These are phyloP conservation scores for Podaxis rugospora DNA, from an alignment of 768 basidiomycete species.

Conservation along the genomic window DNA sequence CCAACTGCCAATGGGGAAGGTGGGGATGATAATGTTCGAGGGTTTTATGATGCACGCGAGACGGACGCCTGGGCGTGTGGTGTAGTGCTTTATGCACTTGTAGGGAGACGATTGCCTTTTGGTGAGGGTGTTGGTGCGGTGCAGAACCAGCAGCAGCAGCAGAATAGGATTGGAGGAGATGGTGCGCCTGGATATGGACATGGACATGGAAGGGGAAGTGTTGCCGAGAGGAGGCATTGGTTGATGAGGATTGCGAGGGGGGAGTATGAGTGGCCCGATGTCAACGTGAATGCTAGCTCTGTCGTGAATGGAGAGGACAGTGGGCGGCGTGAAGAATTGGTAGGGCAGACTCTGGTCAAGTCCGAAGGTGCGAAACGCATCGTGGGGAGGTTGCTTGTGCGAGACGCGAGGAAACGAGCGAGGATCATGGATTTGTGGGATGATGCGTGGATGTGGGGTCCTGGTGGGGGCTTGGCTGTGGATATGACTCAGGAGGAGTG, in stretches of 20 bases:
- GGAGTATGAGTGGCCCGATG: constrained; percentile 59
- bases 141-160: constrained; percentile 16
- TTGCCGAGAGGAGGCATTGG: constrained; percentile 47
- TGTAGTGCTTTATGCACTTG: constrained; percentile 79
- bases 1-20: constrained; percentile 41
- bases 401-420: constrained; percentile 65
- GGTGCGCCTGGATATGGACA: constrained; percentile 21
- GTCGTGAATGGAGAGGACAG: not conserved
- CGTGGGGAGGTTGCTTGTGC: constrained; percentile 59
- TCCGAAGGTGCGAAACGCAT: constrained; percentile 46
- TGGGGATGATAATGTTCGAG: constrained; percentile 14
- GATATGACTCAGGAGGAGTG: constrained; percentile 13
- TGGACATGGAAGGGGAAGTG: constrained; percentile 16
- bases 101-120: constrained; percentile 71
- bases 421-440: constrained; percentile 62
- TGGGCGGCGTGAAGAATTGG: constrained; percentile 27
- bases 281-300: constrained; percentile 3
- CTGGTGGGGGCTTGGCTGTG: constrained; percentile 13
- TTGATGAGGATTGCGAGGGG: constrained; percentile 79
- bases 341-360: constrained; percentile 32
- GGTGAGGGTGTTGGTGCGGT: constrained; percentile 40
- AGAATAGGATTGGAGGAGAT: constrained; percentile 36
- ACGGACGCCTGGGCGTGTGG: constrained; percentile 91
- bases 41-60: constrained; percentile 76
- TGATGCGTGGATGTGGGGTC: constrained; percentile 41